A percentile compares a stretch with the other conserved stretches of the same genome.
Evolutionary conservation across 257 asterid species (phyloP).

Genomic region (Fraxinus quadrangulata): DNA sequence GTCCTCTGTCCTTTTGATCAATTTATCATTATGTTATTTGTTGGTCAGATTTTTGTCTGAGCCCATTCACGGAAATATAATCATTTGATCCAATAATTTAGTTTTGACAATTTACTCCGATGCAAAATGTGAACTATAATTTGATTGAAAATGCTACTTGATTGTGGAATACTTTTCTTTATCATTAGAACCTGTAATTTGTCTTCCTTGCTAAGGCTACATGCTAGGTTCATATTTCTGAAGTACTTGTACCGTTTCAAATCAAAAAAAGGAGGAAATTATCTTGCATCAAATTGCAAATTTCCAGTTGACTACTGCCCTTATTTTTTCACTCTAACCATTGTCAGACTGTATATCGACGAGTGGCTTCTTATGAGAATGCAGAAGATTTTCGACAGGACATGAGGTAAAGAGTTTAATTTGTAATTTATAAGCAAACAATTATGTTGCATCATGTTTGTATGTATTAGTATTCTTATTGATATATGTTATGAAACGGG

Average conservation of each 20-base stretch:
- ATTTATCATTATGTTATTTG: not conserved
- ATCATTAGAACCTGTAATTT: not conserved
- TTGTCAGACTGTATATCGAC: slow-evolving; percentile 62
- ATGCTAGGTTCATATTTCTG: not conserved
- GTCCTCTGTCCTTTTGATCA: not conserved
- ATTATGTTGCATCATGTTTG: not conserved
- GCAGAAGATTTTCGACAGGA: slow-evolving; percentile 73
- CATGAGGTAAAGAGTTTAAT: slow-evolving; percentile 53
- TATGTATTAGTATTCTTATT: not conserved
- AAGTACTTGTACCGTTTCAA: not conserved
- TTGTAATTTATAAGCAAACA: not conserved
- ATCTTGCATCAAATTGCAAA: not conserved
- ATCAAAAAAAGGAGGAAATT: not conserved
- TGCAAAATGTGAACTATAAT: not conserved
- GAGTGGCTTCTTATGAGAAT: slow-evolving; percentile 66
- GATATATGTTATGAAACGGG: not conserved
- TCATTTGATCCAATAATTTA: not conserved
- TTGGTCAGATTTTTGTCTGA: not conserved
- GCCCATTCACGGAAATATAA: not conserved
- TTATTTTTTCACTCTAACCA: slow-evolving; percentile 16
- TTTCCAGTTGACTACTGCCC: not conserved
- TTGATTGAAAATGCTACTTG: not conserved
- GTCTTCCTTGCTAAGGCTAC: not conserved
- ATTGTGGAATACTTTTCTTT: not conserved
- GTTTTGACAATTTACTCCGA: not conserved